Conservation (phyloP, 2,329 filamentous ascomycete species). For the Dichotomopilus funicola region DNA sequence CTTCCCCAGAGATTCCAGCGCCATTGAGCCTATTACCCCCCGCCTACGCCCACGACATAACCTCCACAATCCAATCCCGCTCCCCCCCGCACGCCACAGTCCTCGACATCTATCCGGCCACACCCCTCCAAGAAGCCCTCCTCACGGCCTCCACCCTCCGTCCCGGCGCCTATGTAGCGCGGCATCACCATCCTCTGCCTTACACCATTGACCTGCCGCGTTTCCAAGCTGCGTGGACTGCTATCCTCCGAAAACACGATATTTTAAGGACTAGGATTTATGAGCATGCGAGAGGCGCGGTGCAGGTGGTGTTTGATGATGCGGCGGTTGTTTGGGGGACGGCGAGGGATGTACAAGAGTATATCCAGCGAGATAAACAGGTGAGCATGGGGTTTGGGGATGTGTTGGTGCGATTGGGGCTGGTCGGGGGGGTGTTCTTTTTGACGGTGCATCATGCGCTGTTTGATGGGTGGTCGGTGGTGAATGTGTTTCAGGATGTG, state of each 20-base stretch:
- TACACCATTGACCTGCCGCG: background rate
- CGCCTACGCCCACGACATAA: constrained; percentile 7
- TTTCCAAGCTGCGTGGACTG: constrained; percentile 8
- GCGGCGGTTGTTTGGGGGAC: background rate
- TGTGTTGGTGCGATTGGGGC: constrained; percentile 1
- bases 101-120: constrained; percentile 10
- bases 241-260: background rate
- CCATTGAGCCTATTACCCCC: constrained; percentile 6
- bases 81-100: background rate
- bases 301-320: constrained; percentile 4
- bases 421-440: constrained; percentile 4
- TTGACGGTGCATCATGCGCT: constrained; percentile 11
- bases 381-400: constrained; percentile 10
- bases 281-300: constrained; percentile 1
- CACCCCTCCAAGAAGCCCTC: constrained; percentile 10
- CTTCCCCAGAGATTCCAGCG: background rate
- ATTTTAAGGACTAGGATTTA: constrained; percentile 9
- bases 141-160: constrained; percentile 6
- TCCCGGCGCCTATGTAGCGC: constrained; percentile 6
- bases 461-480: constrained; percentile 13
- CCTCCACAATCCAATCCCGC: background rate
- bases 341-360: background rate
- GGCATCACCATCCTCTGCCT: constrained; percentile 2
- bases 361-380: background rate
- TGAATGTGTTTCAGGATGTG: constrained; percentile 6